These are phyloP conservation scores for Prunus davidiana DNA, from an alignment of 306 rosid species.

Conservation along the genomic window DNA sequence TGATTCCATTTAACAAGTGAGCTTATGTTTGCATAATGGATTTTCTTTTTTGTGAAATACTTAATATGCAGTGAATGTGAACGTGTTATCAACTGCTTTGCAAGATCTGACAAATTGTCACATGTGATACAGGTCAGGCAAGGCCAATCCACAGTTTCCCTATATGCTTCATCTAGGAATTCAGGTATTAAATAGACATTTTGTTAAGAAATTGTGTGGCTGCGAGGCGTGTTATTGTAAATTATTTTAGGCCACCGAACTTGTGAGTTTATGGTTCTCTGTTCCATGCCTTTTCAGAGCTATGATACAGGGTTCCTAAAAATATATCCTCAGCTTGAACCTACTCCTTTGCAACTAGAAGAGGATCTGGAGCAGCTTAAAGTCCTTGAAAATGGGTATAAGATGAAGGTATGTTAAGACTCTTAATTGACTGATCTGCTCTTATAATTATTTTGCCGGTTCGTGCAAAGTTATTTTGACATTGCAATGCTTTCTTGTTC, in stretches of 20 bases:
- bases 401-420: slow-evolving; percentile 69
- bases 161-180: slow-evolving; percentile 73
- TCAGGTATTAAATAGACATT: slow-evolving; percentile 45
- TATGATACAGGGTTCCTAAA: slow-evolving; percentile 78
- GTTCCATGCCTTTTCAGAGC: slow-evolving; percentile 52
- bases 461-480: background rate
- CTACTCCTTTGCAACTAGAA: slow-evolving; percentile 89
- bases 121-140: slow-evolving; percentile 60
- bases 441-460: background rate
- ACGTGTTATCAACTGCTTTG: slow-evolving; percentile 1
- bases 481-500: background rate
- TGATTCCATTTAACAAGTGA: slow-evolving; percentile 93
- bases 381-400: slow-evolving; percentile 96
- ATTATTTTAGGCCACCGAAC: slow-evolving; percentile 2
- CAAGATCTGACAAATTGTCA: slow-evolving; percentile 21
- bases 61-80: background rate
- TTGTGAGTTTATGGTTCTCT: slow-evolving; percentile 12
- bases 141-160: slow-evolving; percentile 64
- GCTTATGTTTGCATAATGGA: background rate
- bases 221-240: background rate
- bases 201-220: background rate
- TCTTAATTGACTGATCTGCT: slow-evolving; percentile 1
- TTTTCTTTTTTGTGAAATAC: background rate
- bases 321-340: slow-evolving; percentile 65
- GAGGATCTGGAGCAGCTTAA: slow-evolving; percentile 98